A percentile compares a stretch with the other conserved stretches of the same genome.
phyloP scores from a whole-genome alignment of 345 rosid species.

The Corchorus olitorius region DNA sequence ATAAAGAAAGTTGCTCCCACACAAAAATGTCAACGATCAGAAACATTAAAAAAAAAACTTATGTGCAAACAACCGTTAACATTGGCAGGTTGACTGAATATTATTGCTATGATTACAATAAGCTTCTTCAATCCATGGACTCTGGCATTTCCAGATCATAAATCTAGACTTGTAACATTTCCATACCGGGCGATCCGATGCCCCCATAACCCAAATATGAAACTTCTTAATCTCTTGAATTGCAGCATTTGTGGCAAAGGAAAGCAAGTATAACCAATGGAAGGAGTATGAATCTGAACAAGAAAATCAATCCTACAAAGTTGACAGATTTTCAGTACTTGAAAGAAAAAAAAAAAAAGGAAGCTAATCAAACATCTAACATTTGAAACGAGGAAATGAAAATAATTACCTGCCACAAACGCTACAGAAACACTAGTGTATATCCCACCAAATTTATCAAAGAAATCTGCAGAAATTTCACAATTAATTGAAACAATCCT shows the following conservation, averaged over 20 bases:
- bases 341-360: neutral
- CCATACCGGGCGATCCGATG: conserved; percentile 41
- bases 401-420: too few species aligned
- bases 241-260: conserved; percentile 12
- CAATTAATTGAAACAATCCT: conserved; percentile 26
- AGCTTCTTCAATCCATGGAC: conserved; percentile 15
- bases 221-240: conserved; percentile 3
- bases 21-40: too few species aligned
- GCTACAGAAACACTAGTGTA: neutral
- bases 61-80: too few species aligned
- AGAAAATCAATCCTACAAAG: neutral
- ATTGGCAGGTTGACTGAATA: too few species aligned
- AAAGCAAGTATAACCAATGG: conserved; percentile 12
- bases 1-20: too few species aligned
- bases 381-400: neutral
- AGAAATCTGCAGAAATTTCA: conserved; percentile 9
- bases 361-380: too few species aligned
- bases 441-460: neutral
- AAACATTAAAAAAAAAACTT: too few species aligned
- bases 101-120: neutral
- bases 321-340: neutral
- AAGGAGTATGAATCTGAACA: neutral
- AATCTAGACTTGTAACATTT: conserved; percentile 32
- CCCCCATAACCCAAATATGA: conserved; percentile 39
- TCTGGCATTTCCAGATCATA: conserved; percentile 24